Base-by-base conservation (phyloP, 176 grass and related monocot species). In the Paspalum vaginatum region DNA sequence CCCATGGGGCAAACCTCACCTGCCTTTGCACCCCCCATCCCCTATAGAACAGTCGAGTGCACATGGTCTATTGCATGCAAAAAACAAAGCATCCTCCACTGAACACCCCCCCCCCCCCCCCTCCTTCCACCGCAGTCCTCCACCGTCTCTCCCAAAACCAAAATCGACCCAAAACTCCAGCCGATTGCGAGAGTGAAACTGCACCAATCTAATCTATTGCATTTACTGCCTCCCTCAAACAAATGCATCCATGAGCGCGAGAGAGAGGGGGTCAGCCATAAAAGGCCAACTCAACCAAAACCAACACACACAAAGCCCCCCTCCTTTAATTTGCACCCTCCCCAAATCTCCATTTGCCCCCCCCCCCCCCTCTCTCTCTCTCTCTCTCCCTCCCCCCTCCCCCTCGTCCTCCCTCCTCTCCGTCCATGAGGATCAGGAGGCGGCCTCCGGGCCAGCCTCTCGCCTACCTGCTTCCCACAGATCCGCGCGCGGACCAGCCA, bases 371-470 rank as follows among this genome's bases (percentile, higher is more conserved):
- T 43, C 63, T 76, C 41, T 37, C n/a, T 17, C 27, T 17, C 47
- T 11, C 69, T 57, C 74, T 67, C 66, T 45, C 74, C 7, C 59
- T 5, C 21, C 4, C 22, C 52, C 21, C 53, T 61, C 44, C 24
- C 54, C 60, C 57, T 47, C 61, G 25, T 81, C 61, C 72, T 78
- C 63, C 68, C 61, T 14, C 57, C 57, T n/a, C 56, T 1, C 60
- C 83, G 2, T 27, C 83, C 40, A 97, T 97, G 95, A 97, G 95
- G 88, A 97, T 97, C 84, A 86, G 95, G 75, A 72, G 85, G 89
- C 59, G 92, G 56, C 89, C 85, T 59, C 89, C 85, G 39, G 42
- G 77, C 22, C 68, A 90, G 59, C 39, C 72, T 8, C 49, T 78
- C 32, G 65, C 81, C 44, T 66, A 54, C 43, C 53, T 27, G 61